These are phyloP conservation scores for Eruca vesicaria DNA, from an alignment of 441 rosid genomes.

Conservation along the genomic window DNA sequence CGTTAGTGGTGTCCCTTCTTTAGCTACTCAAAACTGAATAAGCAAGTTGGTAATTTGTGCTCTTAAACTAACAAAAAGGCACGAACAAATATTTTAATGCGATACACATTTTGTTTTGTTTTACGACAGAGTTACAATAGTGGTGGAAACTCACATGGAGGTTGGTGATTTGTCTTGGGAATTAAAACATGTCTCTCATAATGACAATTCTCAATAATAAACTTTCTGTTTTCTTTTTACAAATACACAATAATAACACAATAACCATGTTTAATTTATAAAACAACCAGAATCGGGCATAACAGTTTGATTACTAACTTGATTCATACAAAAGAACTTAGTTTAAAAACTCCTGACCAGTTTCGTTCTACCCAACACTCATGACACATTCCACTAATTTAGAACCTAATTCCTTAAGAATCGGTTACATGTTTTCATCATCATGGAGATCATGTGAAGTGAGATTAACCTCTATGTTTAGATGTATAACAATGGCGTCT, in stretches of 20 bases:
- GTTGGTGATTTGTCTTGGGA: constrained; percentile 39
- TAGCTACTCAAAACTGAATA: constrained; percentile 30
- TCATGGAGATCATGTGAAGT: no score
- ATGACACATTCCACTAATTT: no score
- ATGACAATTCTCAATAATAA: constrained; percentile 23
- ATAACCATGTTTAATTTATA: no score
- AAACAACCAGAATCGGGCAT: no score
- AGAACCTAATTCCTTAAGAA: no score
- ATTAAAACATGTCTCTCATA: constrained; percentile 33
- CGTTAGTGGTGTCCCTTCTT: constrained; percentile 41
- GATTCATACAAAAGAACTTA: no score
- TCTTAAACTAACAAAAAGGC: constrained; percentile 24
- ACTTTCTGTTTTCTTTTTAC: background rate
- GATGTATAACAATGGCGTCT: no score
- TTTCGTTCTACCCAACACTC: no score
- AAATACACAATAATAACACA: constrained; percentile 13
- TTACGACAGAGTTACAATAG: constrained; percentile 22
- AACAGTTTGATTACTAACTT: no score
- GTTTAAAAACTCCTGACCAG: no score
- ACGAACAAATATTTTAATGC: constrained; percentile 20
- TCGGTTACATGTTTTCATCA: no score
- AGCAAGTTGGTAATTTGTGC: constrained; percentile 32
- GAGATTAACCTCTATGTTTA: no score
- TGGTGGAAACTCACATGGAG: constrained; percentile 41
- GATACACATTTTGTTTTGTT: constrained; percentile 17